Evolutionary conservation across 2,329 filamentous ascomycete species (phyloP).

Genomic region (Paradendryphiella salina): DNA sequence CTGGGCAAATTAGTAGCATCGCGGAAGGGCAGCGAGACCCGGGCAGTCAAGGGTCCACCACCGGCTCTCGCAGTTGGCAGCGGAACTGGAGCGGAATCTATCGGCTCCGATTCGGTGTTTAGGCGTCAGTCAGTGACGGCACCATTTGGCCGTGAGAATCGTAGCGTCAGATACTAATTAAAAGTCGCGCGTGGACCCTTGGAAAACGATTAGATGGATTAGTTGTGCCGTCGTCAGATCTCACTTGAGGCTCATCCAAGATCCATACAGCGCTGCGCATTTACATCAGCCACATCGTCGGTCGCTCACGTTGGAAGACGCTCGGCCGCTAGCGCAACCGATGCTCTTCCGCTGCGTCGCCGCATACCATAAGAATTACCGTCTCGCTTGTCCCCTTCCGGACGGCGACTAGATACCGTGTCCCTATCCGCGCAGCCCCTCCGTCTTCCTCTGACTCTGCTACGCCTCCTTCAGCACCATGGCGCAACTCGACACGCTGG

Average conservation of each 20-base stretch:
- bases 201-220: no score
- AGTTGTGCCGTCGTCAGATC: background rate
- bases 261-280: background rate
- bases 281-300: background rate
- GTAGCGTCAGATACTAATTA: background rate
- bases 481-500: slow-evolving; percentile 95
- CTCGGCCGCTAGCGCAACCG: slow-evolving; percentile 6
- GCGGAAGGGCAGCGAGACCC: no score
- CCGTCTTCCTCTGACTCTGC: slow-evolving; percentile 13
- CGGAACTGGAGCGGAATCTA: slow-evolving; percentile 12
- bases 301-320: background rate
- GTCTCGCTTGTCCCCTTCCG: slow-evolving; percentile 35
- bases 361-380: slow-evolving; percentile 31
- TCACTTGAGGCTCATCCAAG: background rate
- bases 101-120: slow-evolving; percentile 10
- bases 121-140: slow-evolving; percentile 29
- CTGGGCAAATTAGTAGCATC: no score
- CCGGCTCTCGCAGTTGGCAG: background rate
- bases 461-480: slow-evolving; percentile 57
- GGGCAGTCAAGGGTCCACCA: no score
- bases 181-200: background rate
- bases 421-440: slow-evolving; percentile 24
- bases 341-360: slow-evolving; percentile 10
- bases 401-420: slow-evolving; percentile 26
- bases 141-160: slow-evolving; percentile 23